phyloP scores from a whole-genome alignment of 2,329 filamentous ascomycete species.

The Esteya vermicola region DNA sequence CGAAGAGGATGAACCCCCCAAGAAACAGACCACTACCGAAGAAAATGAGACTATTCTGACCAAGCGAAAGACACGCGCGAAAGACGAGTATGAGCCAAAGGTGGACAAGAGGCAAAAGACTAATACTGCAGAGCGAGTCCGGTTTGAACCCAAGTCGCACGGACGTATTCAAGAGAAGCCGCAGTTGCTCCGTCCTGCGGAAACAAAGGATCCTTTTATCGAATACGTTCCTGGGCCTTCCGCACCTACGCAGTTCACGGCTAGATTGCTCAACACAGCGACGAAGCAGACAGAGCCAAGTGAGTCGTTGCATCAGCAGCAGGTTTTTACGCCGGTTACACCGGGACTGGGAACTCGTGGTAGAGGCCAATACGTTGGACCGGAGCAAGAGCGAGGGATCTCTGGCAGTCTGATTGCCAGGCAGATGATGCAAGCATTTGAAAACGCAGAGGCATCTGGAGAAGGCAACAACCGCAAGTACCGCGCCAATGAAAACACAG shows the following conservation, averaged over 20 bases:
- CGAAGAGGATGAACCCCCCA: too few relatives aligned
- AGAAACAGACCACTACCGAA: neutral
- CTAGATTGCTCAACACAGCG: constrained; percentile 4
- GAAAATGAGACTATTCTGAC: neutral
- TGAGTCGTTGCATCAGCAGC: too few relatives aligned
- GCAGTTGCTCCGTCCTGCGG: neutral
- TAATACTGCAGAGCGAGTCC: too few relatives aligned
- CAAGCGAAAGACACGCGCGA: too few relatives aligned
- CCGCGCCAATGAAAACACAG: neutral
- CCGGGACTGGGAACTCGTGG: too few relatives aligned
- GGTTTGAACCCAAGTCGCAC: too few relatives aligned
- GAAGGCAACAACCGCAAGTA: too few relatives aligned
- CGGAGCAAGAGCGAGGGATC: neutral
- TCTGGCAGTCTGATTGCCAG: constrained; percentile 3
- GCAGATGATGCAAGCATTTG: constrained; percentile 7
- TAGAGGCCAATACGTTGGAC: too few relatives aligned
- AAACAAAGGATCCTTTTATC: constrained; percentile 5
- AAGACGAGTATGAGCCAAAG: too few relatives aligned
- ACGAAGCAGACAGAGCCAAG: neutral
- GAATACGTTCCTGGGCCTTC: neutral
- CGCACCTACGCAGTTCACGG: constrained; percentile 4
- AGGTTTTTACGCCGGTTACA: too few relatives aligned
- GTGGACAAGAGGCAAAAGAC: too few relatives aligned
- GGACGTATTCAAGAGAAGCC: neutral
- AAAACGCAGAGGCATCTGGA: neutral